Evolutionary conservation across 2,329 filamentous ascomycete species (phyloP).

Genomic region (Grosmannia serpens): DNA sequence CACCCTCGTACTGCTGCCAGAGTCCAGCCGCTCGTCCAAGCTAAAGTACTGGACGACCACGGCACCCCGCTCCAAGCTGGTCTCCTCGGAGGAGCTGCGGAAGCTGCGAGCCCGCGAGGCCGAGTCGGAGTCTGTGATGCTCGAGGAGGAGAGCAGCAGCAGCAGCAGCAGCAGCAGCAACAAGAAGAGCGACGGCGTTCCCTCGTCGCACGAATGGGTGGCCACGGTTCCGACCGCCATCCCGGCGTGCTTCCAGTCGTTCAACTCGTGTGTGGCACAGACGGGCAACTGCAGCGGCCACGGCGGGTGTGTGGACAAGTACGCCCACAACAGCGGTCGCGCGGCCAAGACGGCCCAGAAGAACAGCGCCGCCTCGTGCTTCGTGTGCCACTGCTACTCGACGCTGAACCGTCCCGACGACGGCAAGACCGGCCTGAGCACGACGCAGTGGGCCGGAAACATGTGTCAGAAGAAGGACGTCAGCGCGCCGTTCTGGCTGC

Average conservation of each 20-base stretch:
- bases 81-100: background rate
- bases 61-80: slow-evolving; percentile 17
- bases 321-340: slow-evolving; percentile 29
- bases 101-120: slow-evolving; percentile 27
- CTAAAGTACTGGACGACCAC: slow-evolving; percentile 28
- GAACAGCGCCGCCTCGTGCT: slow-evolving; percentile 42
- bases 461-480: slow-evolving; percentile 89
- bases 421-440: slow-evolving; percentile 26
- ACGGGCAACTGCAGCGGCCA: slow-evolving; percentile 78
- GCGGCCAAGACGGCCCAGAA: slow-evolving; percentile 16
- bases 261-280: slow-evolving; percentile 52
- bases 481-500: slow-evolving; percentile 78
- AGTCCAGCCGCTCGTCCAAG: slow-evolving; percentile 26
- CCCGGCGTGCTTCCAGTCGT: slow-evolving; percentile 63
- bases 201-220: slow-evolving; percentile 11
- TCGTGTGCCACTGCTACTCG: slow-evolving; percentile 61
- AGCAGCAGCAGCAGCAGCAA: slow-evolving; percentile 8
- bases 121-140: slow-evolving; percentile 32
- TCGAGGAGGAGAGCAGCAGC: slow-evolving; percentile 13
- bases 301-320: slow-evolving; percentile 64
- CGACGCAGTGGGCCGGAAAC: slow-evolving; percentile 68
- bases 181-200: slow-evolving; percentile 7
- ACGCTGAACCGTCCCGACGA: slow-evolving; percentile 32
- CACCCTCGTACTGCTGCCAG: slow-evolving; percentile 42
- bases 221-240: slow-evolving; percentile 31